phyloP scores from a whole-genome alignment of 139 green algal genomes.

The Medakamo hakoo region DNA sequence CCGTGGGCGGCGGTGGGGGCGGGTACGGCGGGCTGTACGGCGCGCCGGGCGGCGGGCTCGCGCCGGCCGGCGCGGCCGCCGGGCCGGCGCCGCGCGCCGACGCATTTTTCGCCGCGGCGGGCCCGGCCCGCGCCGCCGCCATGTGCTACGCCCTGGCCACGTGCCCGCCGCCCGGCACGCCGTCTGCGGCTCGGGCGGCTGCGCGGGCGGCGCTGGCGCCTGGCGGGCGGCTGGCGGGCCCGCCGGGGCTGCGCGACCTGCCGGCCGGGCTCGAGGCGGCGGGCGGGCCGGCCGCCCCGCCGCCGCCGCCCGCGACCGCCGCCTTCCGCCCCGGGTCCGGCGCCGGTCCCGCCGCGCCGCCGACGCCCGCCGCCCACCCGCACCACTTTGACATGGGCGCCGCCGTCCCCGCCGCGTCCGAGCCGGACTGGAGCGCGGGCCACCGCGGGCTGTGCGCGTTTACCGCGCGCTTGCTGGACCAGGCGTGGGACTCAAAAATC shows the following conservation, averaged over 20 bases:
- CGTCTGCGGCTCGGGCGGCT: no score
- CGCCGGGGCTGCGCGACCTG: neutral
- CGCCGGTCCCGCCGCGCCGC: neutral
- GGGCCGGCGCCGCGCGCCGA: constrained; percentile 30
- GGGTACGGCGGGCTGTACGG: neutral
- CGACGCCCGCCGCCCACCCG: neutral
- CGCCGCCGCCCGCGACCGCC: constrained; percentile 7
- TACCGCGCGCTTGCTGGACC: constrained; percentile 45
- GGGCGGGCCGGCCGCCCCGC: neutral
- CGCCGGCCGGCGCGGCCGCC: constrained; percentile 32
- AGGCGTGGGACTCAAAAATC: constrained; percentile 11
- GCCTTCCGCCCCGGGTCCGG: no score
- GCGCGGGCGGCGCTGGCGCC: constrained; percentile 3
- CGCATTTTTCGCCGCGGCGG: constrained; percentile 66
- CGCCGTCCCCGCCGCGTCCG: constrained; percentile 29
- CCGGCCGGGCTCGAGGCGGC: neutral
- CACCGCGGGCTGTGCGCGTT: constrained; percentile 68
- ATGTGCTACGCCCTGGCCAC: constrained; percentile 81
- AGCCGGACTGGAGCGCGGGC: constrained; percentile 58
- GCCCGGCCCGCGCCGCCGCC: constrained; percentile 51
- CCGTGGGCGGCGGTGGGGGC: no score
- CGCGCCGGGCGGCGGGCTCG: neutral
- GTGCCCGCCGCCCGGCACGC: neutral
- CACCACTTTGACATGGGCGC: constrained; percentile 51
- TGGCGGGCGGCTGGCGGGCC: neutral